phyloP scores from a whole-genome alignment of 441 rosid species.

The Gossypium armourianum region DNA sequence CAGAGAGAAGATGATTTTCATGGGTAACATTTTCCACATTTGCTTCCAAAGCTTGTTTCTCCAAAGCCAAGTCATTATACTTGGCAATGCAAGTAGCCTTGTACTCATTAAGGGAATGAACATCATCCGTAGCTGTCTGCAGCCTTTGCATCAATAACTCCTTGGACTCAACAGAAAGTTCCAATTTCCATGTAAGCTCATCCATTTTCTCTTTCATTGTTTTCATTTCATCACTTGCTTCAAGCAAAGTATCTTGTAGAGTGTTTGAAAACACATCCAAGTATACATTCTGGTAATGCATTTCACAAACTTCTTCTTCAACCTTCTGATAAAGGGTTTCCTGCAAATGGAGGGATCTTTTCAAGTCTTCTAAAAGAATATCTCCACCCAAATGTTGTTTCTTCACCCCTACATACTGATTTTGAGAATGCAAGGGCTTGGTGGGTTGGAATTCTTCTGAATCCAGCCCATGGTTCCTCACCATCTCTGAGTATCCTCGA shows the following conservation, averaged over 20 bases:
- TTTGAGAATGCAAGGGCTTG: slow-evolving; percentile 35
- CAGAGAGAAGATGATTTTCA: slow-evolving; percentile 48
- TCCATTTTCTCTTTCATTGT: slow-evolving; percentile 39
- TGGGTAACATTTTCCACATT: slow-evolving; percentile 39
- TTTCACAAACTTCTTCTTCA: slow-evolving; percentile 72
- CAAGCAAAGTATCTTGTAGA: slow-evolving; percentile 53
- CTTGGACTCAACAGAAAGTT: slow-evolving; percentile 50
- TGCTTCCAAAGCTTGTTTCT: slow-evolving; percentile 50
- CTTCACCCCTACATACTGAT: slow-evolving; percentile 33
- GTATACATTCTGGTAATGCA: slow-evolving; percentile 54
- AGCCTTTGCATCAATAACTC: slow-evolving; percentile 56
- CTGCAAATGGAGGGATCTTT: slow-evolving; percentile 70
- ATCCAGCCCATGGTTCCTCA: slow-evolving; percentile 29
- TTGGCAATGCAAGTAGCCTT: slow-evolving; percentile 42
- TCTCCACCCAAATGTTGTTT: slow-evolving; percentile 60
- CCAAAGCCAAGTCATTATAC: slow-evolving; percentile 48
- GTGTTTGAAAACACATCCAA: slow-evolving; percentile 73
- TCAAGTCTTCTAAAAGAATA: slow-evolving; percentile 59
- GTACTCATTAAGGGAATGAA: slow-evolving; percentile 50
- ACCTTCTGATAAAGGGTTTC: slow-evolving; percentile 68
- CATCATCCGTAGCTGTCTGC: slow-evolving; percentile 54
- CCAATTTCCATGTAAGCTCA: slow-evolving; percentile 55
- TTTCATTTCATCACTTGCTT: slow-evolving; percentile 42
- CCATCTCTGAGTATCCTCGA: slow-evolving; percentile 23
- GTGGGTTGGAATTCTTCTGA: slow-evolving; percentile 29